phyloP scores from a whole-genome alignment of 345 rosid genomes.

The Gossypium turneri region DNA sequence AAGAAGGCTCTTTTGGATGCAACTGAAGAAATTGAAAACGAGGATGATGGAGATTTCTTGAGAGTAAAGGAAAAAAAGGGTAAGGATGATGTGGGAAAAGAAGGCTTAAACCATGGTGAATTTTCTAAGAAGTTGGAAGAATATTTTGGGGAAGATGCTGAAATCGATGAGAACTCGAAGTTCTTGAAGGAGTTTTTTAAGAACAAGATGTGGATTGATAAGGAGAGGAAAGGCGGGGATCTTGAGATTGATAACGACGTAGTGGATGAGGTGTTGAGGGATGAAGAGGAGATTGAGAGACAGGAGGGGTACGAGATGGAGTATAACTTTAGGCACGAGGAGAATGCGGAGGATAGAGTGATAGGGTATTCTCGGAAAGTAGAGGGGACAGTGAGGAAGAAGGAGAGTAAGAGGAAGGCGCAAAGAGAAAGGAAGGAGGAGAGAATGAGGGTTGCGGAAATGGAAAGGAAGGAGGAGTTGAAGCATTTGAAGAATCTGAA shows the following conservation, averaged over 20 bases:
- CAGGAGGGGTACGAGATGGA: constrained; percentile 59
- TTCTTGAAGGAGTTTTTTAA: constrained; percentile 65
- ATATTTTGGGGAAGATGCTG: constrained; percentile 51
- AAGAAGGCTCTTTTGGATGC: constrained; percentile 55
- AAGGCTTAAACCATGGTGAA: constrained; percentile 26
- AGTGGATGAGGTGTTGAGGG: constrained; percentile 43
- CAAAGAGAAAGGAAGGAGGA: constrained; percentile 77
- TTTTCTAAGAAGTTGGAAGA: constrained; percentile 48
- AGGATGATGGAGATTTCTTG: constrained; percentile 40
- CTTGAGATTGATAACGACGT: constrained; percentile 34
- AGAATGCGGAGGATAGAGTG: constrained; percentile 57
- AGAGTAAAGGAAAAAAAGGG: constrained; percentile 37
- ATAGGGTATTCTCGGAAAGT: constrained; percentile 69
- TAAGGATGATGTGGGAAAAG: constrained; percentile 26
- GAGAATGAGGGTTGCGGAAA: constrained; percentile 56
- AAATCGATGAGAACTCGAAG: constrained; percentile 43
- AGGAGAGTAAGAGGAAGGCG: constrained; percentile 55
- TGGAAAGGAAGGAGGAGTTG: constrained; percentile 75
- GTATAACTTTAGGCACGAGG: constrained; percentile 58
- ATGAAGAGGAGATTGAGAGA: constrained; percentile 50
- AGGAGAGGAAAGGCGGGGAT: constrained; percentile 29
- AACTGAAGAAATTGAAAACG: constrained; percentile 37
- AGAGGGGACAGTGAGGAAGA: constrained; percentile 85
- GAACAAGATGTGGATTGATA: constrained; percentile 73
- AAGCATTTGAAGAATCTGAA: constrained; percentile 86